Base-by-base conservation (phyloP, 1,139 yeast species). In the Blastobotrys indianensis region DNA sequence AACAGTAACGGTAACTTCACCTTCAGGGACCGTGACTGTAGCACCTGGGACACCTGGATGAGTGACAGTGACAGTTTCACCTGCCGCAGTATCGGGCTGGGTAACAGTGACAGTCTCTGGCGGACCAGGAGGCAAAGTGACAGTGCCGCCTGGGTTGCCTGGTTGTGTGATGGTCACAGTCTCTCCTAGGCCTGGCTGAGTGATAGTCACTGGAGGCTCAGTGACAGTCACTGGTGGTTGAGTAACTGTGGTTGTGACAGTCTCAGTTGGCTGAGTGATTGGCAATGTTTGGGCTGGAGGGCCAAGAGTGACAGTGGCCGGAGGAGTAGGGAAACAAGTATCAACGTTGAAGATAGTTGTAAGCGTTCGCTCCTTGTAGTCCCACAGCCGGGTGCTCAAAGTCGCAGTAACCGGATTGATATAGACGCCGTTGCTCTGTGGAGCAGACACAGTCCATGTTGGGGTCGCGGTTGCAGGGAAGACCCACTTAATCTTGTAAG, bases 391-490 rank as follows among this genome's bases (percentile, higher is more conserved):
- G 7, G 62, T 56, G 6, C 59, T 51, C 33, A 59, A 49, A 34
- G 62, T 57, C 6, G 63, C 60, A 29, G 55, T 52, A 42, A 58
- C 59, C 8, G 61, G 58, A 35, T 52, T 55, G 34, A 54, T 38
- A 31, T 55, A 53, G 31, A 46, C 45, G 10, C 61, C 61, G 34
- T 40, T 41, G 4, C 46, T 46, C 13, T 49, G 51, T 29, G 63
- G 62, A 16, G 62, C 61, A n/a, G 53, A 46, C 13, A 59, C 58
- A 28, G 56, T 56, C 63, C 63, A 59, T 4, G 53, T 53, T 28
- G 60, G 60, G n/a, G 48, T 37, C 16, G 44, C 39, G 3, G 45
- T 41, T 16, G 36, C 42, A 13, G 46, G 46, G 44, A 51, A 47
- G 41, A 57, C 43, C 10, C 51, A 41, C 38, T 54, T 51, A 33